A percentile compares a stretch with the other conserved stretches of the same genome.
Evolutionary conservation across 768 basidiomycete genomes (phyloP).

Genomic region (Stropharia rugosoannulata): DNA sequence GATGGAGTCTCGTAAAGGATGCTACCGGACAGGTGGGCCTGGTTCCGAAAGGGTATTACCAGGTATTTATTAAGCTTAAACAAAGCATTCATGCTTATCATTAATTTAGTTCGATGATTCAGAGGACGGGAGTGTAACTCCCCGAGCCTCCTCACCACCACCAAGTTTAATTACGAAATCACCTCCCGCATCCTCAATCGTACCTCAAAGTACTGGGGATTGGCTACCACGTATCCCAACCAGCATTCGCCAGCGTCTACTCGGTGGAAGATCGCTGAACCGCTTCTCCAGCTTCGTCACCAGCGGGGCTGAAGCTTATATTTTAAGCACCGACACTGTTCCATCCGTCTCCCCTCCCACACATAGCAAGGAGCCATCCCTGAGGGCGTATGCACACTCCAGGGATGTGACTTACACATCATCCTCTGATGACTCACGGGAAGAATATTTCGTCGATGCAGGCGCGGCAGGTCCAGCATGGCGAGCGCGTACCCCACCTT

Average conservation of each 20-base stretch:
- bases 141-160: conserved; percentile 47
- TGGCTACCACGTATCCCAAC: conserved; percentile 52
- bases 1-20: conserved; percentile 76
- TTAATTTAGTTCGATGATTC: conserved; percentile 50
- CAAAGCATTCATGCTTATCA: conserved; percentile 6
- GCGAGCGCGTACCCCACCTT: conserved; percentile 71
- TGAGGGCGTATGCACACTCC: conserved; percentile 16
- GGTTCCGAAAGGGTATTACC: conserved; percentile 71
- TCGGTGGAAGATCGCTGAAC: conserved; percentile 78
- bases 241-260: conserved; percentile 67
- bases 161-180: conserved; percentile 29
- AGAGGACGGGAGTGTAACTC: conserved; percentile 32
- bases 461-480: conserved; percentile 71
- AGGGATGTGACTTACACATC: conserved; percentile 32
- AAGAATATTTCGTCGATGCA: conserved; percentile 63
- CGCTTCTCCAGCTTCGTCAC: conserved; percentile 88
- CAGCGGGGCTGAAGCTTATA: conserved; percentile 81
- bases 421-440: conserved; percentile 36
- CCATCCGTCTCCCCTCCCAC: not conserved
- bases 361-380: not conserved
- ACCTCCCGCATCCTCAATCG: conserved; percentile 36
- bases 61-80: conserved; percentile 38
- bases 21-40: conserved; percentile 62
- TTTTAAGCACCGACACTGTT: conserved; percentile 44
- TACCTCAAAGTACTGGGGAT: conserved; percentile 72